Conservation (phyloP, 306 rosid genomes). For the Vachellia pachyceras region DNA sequence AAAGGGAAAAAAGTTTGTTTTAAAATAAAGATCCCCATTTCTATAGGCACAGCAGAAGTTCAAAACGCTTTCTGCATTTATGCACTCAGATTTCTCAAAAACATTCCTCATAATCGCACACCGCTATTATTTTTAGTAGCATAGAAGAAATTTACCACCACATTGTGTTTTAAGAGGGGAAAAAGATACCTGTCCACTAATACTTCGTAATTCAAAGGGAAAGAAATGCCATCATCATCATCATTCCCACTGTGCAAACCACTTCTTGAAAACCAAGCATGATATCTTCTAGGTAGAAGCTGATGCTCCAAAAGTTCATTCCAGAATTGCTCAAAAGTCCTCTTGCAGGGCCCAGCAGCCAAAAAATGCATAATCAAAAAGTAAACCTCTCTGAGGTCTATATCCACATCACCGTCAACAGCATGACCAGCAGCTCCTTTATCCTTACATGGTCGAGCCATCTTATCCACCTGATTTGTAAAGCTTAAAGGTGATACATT, state of each 20-base stretch:
- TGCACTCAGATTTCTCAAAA: slow-evolving; percentile 18
- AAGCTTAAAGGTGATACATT: slow-evolving; percentile 53
- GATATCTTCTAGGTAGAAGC: slow-evolving; percentile 93
- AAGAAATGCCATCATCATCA: slow-evolving; percentile 66
- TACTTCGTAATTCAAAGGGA: slow-evolving; percentile 65
- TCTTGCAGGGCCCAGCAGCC: slow-evolving; percentile 81
- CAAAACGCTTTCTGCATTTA: slow-evolving; percentile 11
- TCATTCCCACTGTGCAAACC: slow-evolving; percentile 47
- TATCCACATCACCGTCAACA: slow-evolving; percentile 58
- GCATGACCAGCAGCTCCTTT: slow-evolving; percentile 36
- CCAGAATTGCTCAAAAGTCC: slow-evolving; percentile 63
- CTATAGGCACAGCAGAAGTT: slow-evolving; percentile 28
- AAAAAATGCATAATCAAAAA: slow-evolving; percentile 82
- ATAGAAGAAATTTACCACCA: slow-evolving; percentile 14
- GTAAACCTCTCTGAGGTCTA: slow-evolving; percentile 79
- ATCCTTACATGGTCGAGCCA: slow-evolving; percentile 47
- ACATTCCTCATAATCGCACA: slow-evolving; percentile 14
- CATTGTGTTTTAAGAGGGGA: background rate
- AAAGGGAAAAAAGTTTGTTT: background rate
- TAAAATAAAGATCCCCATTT: slow-evolving; percentile 14
- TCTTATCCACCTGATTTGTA: slow-evolving; percentile 58
- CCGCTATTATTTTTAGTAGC: background rate
- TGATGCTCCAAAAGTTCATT: slow-evolving; percentile 78
- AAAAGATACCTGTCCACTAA: slow-evolving; percentile 70
- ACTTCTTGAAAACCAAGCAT: slow-evolving; percentile 85